These are phyloP conservation scores for Tricholoma sp. DNA, from an alignment of 768 basidiomycete genomes.

Conservation along the genomic window DNA sequence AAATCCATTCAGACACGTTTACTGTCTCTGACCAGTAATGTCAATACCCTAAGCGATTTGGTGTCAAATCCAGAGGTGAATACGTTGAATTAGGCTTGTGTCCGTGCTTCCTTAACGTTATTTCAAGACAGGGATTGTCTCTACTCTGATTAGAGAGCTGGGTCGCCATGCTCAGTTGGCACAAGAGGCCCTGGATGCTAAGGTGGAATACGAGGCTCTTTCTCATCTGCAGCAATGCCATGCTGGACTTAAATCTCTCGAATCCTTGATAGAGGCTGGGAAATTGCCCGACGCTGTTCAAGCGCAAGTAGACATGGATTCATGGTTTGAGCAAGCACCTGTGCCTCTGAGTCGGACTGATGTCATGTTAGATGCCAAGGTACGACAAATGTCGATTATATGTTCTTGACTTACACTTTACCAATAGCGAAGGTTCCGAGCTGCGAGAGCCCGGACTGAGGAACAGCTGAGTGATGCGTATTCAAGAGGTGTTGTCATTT, in stretches of 20 bases:
- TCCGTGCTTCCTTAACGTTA: constrained; percentile 1
- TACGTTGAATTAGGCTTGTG: not conserved
- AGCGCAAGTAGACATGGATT: constrained; percentile 37
- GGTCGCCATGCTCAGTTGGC: constrained; percentile 57
- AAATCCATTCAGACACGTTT: constrained; percentile 60
- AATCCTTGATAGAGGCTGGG: constrained; percentile 46
- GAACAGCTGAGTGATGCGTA: constrained; percentile 73
- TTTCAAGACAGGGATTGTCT: constrained; percentile 62
- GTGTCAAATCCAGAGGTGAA: constrained; percentile 60
- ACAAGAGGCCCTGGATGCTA: constrained; percentile 56
- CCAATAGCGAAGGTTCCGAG: constrained; percentile 50
- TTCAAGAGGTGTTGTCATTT: constrained; percentile 49
- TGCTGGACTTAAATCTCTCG: constrained; percentile 39
- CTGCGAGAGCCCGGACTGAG: constrained; percentile 53
- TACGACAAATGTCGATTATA: constrained; percentile 24
- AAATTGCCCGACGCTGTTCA: constrained; percentile 59
- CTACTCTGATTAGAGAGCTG: constrained; percentile 50
- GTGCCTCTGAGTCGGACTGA: constrained; percentile 43
- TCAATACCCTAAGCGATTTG: constrained; percentile 43
- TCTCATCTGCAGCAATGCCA: constrained; percentile 52
- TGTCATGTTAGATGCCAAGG: constrained; percentile 56
- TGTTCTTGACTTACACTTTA: not conserved
- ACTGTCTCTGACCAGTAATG: constrained; percentile 43
- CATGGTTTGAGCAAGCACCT: constrained; percentile 43
- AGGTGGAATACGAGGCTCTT: constrained; percentile 44